phyloP scores from a whole-genome alignment of 2,329 filamentous ascomycete genomes.

The Phyllosticta citribraziliensis region DNA sequence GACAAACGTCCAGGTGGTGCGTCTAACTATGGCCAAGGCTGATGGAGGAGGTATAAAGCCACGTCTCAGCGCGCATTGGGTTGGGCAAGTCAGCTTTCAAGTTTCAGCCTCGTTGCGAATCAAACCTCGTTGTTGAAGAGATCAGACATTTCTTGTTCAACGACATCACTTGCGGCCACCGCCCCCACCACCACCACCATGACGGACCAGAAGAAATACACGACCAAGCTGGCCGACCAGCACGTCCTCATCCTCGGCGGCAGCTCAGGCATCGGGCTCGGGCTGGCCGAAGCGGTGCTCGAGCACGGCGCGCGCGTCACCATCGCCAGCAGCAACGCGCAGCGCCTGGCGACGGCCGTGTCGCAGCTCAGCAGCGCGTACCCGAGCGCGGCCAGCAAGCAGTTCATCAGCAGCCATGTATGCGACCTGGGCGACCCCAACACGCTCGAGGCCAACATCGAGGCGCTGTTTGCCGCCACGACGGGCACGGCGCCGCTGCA shows the following conservation, averaged over 20 bases:
- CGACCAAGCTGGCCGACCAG: conserved; percentile 37
- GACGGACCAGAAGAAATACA: conserved; percentile 35
- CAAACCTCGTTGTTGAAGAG: not conserved
- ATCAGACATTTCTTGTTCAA: not conserved
- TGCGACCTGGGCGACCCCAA: conserved; percentile 39
- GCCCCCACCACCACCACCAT: conserved; percentile 22
- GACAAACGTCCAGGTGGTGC: not conserved
- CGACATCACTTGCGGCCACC: not conserved
- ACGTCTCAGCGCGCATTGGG: not conserved
- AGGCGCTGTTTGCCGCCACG: conserved; percentile 31
- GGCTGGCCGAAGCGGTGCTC: conserved; percentile 48
- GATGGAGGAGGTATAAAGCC: not conserved
- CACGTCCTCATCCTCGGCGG: conserved; percentile 54
- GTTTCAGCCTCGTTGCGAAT: not conserved
- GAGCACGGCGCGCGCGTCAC: conserved; percentile 47
- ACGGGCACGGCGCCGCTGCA: conserved; percentile 30
- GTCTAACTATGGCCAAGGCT: not conserved
- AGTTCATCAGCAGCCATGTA: conserved; percentile 33
- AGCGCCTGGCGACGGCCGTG: conserved; percentile 40
- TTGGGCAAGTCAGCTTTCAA: not conserved
- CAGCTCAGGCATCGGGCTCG: conserved; percentile 53
- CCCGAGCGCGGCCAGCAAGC: conserved; percentile 26
- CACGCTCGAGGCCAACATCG: conserved; percentile 39
- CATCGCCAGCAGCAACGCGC: conserved; percentile 49
- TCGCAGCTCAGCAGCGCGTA: conserved; percentile 34